phyloP scores from a whole-genome alignment of 441 rosid species.

The California macrophylla region DNA sequence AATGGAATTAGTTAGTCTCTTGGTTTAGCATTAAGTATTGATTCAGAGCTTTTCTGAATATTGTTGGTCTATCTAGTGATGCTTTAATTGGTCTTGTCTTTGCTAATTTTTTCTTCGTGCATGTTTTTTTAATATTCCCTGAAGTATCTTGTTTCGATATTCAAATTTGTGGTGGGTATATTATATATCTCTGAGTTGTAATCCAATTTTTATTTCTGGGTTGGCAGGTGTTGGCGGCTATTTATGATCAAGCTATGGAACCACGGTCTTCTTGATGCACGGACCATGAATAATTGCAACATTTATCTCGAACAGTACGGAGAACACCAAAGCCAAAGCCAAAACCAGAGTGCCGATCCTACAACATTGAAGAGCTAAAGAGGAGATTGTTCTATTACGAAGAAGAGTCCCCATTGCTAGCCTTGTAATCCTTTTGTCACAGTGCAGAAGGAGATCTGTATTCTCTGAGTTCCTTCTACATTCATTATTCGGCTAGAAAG shows the following conservation, averaged over 20 bases:
- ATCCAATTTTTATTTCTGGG: neutral
- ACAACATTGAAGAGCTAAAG: slow-evolving; percentile 24
- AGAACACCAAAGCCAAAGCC: slow-evolving; percentile 8
- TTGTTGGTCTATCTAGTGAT: no score
- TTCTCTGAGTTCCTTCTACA: neutral
- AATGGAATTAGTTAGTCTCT: no score
- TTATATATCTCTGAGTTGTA: neutral
- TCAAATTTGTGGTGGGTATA: neutral
- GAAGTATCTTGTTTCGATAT: neutral
- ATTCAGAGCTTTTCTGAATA: no score
- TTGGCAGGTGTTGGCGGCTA: slow-evolving; percentile 88
- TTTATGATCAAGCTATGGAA: slow-evolving; percentile 94
- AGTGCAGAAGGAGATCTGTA: neutral
- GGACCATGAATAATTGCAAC: slow-evolving; percentile 81
- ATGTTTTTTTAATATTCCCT: no score
- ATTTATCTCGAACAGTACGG: slow-evolving; percentile 45
- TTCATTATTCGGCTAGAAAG: neutral
- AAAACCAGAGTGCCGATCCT: slow-evolving; percentile 33
- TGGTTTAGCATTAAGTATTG: no score
- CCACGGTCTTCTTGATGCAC: slow-evolving; percentile 96
- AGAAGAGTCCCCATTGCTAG: neutral
- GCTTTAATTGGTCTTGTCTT: no score
- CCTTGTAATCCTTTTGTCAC: neutral
- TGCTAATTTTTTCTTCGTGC: no score
- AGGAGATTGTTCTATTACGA: neutral